These are phyloP conservation scores for Trametes pubescens DNA, from an alignment of 1,284 basidiomycete species.

Conservation along the genomic window DNA sequence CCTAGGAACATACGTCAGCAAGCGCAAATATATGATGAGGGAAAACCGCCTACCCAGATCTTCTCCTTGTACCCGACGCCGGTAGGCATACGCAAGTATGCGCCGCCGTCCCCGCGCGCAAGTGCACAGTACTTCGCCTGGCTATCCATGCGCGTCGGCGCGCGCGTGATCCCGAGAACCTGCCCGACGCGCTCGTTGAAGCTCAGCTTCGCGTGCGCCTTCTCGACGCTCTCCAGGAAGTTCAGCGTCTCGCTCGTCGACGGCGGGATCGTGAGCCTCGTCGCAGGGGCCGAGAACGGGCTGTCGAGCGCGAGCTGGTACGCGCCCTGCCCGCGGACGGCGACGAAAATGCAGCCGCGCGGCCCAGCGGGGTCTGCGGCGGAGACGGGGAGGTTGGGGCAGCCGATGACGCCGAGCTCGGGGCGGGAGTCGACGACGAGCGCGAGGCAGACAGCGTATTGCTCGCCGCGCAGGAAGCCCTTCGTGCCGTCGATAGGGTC, in stretches of 20 bases:
- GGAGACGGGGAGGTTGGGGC: constrained; percentile 88
- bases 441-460: constrained; percentile 97
- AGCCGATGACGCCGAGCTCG: constrained; percentile 92
- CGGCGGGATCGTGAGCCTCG: constrained; percentile 57
- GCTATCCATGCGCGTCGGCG: constrained; percentile 92
- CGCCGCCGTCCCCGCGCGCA: constrained; percentile 87
- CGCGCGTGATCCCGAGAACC: constrained; percentile 71
- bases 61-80: constrained; percentile 49
- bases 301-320: constrained; percentile 63
- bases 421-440: constrained; percentile 88
- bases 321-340: constrained; percentile 84
- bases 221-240: constrained; percentile 94
- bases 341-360: constrained; percentile 86
- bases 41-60: constrained; percentile 62
- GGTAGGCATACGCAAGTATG: constrained; percentile 92
- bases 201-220: constrained; percentile 89
- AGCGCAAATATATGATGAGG: background rate
- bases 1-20: constrained; percentile 51
- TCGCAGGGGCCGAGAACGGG: constrained; percentile 30
- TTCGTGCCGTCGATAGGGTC: constrained; percentile 95
- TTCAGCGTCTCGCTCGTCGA: constrained; percentile 59
- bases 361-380: constrained; percentile 58
- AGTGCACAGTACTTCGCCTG: constrained; percentile 97
- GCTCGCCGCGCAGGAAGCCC: constrained; percentile 95
- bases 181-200: constrained; percentile 83